A percentile compares a stretch with the other conserved stretches of the same genome.
Conservation (phyloP, 768 basidiomycete genomes). For the Agaricus subrufescens region DNA sequence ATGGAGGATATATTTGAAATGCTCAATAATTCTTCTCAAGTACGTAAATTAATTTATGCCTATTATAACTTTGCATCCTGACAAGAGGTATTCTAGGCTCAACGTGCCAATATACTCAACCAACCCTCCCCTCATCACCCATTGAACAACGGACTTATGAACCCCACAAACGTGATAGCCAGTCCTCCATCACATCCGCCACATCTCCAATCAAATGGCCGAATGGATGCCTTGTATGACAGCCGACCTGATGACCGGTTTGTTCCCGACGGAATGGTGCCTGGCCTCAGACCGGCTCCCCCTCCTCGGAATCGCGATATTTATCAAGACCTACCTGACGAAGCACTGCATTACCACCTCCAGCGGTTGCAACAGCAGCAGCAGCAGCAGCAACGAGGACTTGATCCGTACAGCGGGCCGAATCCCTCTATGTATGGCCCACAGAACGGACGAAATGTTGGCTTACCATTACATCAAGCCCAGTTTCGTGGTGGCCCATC, state of each 20-base stretch:
- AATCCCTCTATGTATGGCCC: conserved; percentile 46
- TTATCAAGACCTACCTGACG: conserved; percentile 58
- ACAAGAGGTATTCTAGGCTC: conserved; percentile 18
- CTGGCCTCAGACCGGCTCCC: conserved; percentile 67
- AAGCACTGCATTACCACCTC: conserved; percentile 54
- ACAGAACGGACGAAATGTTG: conserved; percentile 50
- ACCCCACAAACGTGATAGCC: conserved; percentile 21
- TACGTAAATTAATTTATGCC: conserved; percentile 26
- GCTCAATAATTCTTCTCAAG: conserved; percentile 74
- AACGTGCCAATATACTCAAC: conserved; percentile 25
- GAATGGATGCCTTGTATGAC: conserved; percentile 68
- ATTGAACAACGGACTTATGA: conserved; percentile 24
- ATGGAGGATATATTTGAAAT: conserved; percentile 83
- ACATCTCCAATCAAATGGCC: conserved; percentile 40
- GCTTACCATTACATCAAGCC: conserved; percentile 51
- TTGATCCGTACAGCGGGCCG: conserved; percentile 53
- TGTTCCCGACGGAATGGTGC: conserved; percentile 82
- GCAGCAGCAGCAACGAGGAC: conserved; percentile 44
- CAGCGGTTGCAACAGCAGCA: conserved; percentile 51
- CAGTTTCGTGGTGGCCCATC: conserved; percentile 72
- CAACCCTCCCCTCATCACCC: conserved; percentile 16
- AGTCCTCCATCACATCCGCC: conserved; percentile 26
- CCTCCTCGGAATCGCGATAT: conserved; percentile 61
- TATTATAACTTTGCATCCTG: background rate
- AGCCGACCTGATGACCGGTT: conserved; percentile 75